These are phyloP conservation scores for Gillenia trifoliata DNA, from an alignment of 306 rosid genomes.

Conservation along the genomic window DNA sequence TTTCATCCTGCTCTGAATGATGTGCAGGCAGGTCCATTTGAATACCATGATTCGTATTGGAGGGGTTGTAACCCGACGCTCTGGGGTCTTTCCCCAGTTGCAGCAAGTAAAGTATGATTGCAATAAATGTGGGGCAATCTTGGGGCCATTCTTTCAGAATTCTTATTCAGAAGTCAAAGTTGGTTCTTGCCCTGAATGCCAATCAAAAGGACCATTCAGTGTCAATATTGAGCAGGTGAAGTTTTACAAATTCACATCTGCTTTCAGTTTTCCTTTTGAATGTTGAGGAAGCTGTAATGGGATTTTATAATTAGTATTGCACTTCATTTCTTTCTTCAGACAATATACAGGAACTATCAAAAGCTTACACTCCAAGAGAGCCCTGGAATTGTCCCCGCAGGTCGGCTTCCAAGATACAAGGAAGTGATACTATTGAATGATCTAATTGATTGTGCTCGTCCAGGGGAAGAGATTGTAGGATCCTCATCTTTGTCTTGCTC, in stretches of 20 bases:
- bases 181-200: constrained; percentile 99
- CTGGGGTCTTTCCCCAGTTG: constrained; percentile 97
- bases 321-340: constrained; percentile 43
- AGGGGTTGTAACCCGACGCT: constrained; percentile 95
- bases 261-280: not conserved
- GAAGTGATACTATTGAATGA: constrained; percentile 95
- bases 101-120: constrained; percentile 99
- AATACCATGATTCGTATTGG: constrained; percentile 99
- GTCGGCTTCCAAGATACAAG: constrained; percentile 96
- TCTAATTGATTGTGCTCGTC: constrained; percentile 97
- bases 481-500: constrained; percentile 25
- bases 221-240: constrained; percentile 93
- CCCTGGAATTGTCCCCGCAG: constrained; percentile 99
- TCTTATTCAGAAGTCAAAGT: constrained; percentile 97
- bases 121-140: constrained; percentile 75
- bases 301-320: not conserved
- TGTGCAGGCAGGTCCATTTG: constrained; percentile 87
- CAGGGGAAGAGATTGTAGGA: constrained; percentile 94
- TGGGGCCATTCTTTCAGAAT: constrained; percentile 96
- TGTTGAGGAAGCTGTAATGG: not conserved
- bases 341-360: constrained; percentile 91
- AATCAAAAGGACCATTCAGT: constrained; percentile 89
- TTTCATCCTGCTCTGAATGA: constrained; percentile 5
- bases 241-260: not conserved
- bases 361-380: constrained; percentile 98